Percentiles rank a stretch among this genome's conserved stretches.
phyloP scores from a whole-genome alignment of 192 early-diverging fungal species.

The Mortierella antarctica region DNA sequence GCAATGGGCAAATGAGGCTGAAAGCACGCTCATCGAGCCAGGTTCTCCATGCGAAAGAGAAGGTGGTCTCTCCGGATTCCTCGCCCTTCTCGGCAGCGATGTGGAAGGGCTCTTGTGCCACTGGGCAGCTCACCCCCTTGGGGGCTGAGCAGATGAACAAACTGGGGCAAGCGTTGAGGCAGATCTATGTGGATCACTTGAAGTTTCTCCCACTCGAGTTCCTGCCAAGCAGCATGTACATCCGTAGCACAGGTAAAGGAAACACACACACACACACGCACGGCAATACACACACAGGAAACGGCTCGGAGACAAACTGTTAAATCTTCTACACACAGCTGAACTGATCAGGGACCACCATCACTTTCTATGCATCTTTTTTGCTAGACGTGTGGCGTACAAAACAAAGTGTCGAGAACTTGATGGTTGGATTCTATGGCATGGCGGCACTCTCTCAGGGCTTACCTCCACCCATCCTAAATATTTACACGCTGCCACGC shows the following conservation, averaged over 20 bases:
- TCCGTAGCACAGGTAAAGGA: slow-evolving; percentile 20
- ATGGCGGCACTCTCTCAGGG: background rate
- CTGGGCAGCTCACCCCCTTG: slow-evolving; percentile 22
- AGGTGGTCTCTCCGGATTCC: background rate
- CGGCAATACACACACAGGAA: background rate
- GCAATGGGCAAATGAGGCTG: no score
- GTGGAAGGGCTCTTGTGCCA: slow-evolving; percentile 25
- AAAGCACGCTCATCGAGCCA: no score
- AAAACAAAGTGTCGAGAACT: slow-evolving; percentile 23
- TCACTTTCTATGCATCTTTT: background rate
- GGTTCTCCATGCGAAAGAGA: background rate
- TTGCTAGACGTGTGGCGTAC: slow-evolving; percentile 22
- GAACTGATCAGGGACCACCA: background rate
- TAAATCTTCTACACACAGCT: background rate
- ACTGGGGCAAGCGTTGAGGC: slow-evolving; percentile 6
- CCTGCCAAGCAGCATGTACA: background rate
- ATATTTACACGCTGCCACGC: background rate
- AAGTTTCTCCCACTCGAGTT: slow-evolving; percentile 11
- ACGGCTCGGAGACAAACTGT: background rate
- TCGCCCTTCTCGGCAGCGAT: slow-evolving; percentile 11
- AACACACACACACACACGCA: background rate
- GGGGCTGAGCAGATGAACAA: slow-evolving; percentile 20
- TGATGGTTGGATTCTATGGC: slow-evolving; percentile 25
- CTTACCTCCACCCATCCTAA: background rate
- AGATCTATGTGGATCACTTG: slow-evolving; percentile 21